Evolutionary conservation across 345 rosid genomes (phyloP).

Genomic region (Arabidopsis suecica): DNA sequence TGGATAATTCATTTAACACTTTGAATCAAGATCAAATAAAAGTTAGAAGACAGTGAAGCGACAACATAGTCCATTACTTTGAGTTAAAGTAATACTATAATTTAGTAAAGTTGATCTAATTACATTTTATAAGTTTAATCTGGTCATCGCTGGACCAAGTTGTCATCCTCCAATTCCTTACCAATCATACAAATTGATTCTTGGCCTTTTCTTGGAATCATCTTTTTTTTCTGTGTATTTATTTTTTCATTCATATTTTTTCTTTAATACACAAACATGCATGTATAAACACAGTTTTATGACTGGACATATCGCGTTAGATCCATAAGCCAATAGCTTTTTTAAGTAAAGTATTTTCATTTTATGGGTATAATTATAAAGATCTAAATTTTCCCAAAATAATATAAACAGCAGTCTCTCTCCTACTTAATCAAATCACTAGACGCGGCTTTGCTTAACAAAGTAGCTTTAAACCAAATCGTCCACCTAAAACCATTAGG

Average conservation of each 20-base stretch:
- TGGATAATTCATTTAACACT: constrained; percentile 21
- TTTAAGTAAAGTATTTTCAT: background rate
- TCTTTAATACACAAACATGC: background rate
- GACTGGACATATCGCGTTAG: constrained; percentile 24
- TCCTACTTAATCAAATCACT: constrained; percentile 10
- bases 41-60: constrained; percentile 36
- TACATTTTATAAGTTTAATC: constrained; percentile 20
- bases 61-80: constrained; percentile 26
- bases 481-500: background rate
- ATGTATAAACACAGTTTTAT: constrained; percentile 30
- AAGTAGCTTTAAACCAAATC: constrained; percentile 6
- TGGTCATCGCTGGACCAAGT: constrained; percentile 60
- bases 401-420: background rate
- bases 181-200: constrained; percentile 37
- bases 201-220: constrained; percentile 39
- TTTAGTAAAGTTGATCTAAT: constrained; percentile 22
- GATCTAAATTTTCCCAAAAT: constrained; percentile 10
- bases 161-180: constrained; percentile 49
- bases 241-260: background rate
- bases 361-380: background rate
- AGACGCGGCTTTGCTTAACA: constrained; percentile 22
- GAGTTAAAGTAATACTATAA: constrained; percentile 2
- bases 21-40: background rate
- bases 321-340: background rate
- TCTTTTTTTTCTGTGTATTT: constrained; percentile 18